A percentile compares a stretch with the other conserved stretches of the same genome.
These are phyloP conservation scores for Reticulascus tulasneorum DNA, from an alignment of 2,329 filamentous ascomycete species.

Conservation along the genomic window DNA sequence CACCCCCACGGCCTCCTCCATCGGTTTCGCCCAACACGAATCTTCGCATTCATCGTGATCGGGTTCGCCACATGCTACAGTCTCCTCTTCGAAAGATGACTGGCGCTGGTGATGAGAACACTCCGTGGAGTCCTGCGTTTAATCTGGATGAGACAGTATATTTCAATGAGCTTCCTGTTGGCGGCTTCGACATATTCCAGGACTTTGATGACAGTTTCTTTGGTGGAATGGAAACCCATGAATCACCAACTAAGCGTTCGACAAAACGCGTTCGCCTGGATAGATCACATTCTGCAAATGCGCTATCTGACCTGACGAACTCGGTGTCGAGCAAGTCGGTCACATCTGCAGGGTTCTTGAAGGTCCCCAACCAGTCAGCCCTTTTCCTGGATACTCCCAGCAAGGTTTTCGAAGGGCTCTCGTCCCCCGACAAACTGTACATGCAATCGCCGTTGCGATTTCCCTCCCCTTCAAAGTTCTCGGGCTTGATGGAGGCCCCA, in stretches of 20 bases:
- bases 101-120: slow-evolving; percentile 37
- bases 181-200: slow-evolving; percentile 61
- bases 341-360: slow-evolving; percentile 48
- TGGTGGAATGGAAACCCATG: slow-evolving; percentile 27
- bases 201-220: slow-evolving; percentile 34
- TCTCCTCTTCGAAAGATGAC: slow-evolving; percentile 59
- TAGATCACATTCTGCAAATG: slow-evolving; percentile 58
- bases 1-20: slow-evolving; percentile 53
- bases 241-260: slow-evolving; percentile 65
- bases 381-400: slow-evolving; percentile 51
- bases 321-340: slow-evolving; percentile 46
- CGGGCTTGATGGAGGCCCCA: slow-evolving; percentile 27
- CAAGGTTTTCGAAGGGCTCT: slow-evolving; percentile 52
- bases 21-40: slow-evolving; percentile 94
- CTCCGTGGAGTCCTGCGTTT: slow-evolving; percentile 66
- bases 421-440: slow-evolving; percentile 51
- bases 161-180: slow-evolving; percentile 41
- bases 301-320: slow-evolving; percentile 58
- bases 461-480: slow-evolving; percentile 50
- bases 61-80: slow-evolving; percentile 75
- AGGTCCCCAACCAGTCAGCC: slow-evolving; percentile 36
- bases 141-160: slow-evolving; percentile 56
- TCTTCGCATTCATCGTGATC: slow-evolving; percentile 79
- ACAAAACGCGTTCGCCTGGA: slow-evolving; percentile 58
- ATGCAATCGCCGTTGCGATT: slow-evolving; percentile 16